Conservation (phyloP, 2,329 filamentous ascomycete genomes). For the Aspergillus glaucus region DNA sequence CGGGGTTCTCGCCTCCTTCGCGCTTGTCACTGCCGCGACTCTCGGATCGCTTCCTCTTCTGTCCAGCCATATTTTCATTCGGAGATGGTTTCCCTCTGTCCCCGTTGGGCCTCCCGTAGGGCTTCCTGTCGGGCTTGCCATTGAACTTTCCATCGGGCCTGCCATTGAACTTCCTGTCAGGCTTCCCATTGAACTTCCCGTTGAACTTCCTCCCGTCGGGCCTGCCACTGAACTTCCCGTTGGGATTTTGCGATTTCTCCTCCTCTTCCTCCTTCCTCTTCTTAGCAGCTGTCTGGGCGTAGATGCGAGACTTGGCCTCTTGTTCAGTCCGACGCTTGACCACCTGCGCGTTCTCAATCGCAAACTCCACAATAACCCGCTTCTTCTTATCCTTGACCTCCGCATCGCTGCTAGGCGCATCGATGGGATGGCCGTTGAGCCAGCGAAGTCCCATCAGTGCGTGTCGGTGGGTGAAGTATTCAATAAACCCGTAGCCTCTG, state of each 20-base stretch:
- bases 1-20: constrained; percentile 19
- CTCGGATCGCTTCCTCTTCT: constrained; percentile 30
- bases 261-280: constrained; percentile 12
- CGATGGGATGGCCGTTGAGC: constrained; percentile 71
- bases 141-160: not conserved
- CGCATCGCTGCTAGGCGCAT: constrained; percentile 22
- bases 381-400: constrained; percentile 66
- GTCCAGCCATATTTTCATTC: constrained; percentile 8
- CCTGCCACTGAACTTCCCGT: not conserved
- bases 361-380: constrained; percentile 89
- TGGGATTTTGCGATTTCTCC: constrained; percentile 6
- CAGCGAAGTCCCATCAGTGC: constrained; percentile 92
- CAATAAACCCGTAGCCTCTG: constrained; percentile 93
- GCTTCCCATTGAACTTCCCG: constrained; percentile 10
- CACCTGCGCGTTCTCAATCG: constrained; percentile 95
- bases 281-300: constrained; percentile 6
- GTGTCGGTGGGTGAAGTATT: constrained; percentile 89
- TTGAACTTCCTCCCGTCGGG: not conserved
- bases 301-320: constrained; percentile 22
- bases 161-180: not conserved
- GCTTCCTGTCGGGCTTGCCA: not conserved
- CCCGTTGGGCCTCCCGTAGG: constrained; percentile 6
- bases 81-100: constrained; percentile 9
- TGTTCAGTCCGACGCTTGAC: constrained; percentile 61
- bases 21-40: constrained; percentile 12